Evolutionary conservation across 306 rosid species (phyloP).

Genomic region (Fagus sylvatica): DNA sequence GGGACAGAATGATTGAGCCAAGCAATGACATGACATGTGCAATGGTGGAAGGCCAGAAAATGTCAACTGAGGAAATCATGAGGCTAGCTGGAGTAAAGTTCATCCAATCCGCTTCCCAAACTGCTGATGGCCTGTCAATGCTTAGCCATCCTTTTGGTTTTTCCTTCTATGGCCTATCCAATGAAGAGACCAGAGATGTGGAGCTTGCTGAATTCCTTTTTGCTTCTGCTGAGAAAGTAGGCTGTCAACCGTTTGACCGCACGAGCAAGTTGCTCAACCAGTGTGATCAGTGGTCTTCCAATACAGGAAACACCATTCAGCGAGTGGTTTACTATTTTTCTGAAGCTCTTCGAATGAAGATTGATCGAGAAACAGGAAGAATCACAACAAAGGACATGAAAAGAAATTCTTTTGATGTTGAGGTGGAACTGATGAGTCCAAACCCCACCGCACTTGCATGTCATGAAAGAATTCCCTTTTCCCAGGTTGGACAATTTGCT

Average conservation of each 20-base stretch:
- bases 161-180: constrained; percentile 45
- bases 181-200: constrained; percentile 47
- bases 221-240: constrained; percentile 66
- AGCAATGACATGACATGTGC: constrained; percentile 2
- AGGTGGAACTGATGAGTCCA: constrained; percentile 23
- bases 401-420: constrained; percentile 30
- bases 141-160: constrained; percentile 45
- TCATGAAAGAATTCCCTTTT: constrained; percentile 30
- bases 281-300: constrained; percentile 36
- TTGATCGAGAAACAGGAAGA: constrained; percentile 57
- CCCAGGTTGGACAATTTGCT: constrained; percentile 21
- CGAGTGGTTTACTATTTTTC: constrained; percentile 52
- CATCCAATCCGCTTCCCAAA: constrained; percentile 44
- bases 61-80: constrained; percentile 61
- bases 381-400: constrained; percentile 9
- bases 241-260: constrained; percentile 45
- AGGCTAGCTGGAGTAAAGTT: constrained; percentile 64
- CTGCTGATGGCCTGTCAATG: constrained; percentile 17
- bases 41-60: constrained; percentile 18
- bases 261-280: constrained; percentile 41
- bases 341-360: constrained; percentile 55
- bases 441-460: constrained; percentile 28
- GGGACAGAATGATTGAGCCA: constrained; percentile 31
- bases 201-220: constrained; percentile 62
- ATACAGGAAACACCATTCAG: constrained; percentile 47